A percentile compares a stretch with the other conserved stretches of the same genome.
Conservation (phyloP, 2,329 filamentous ascomycete genomes). For the Aureobasidium zeae region DNA sequence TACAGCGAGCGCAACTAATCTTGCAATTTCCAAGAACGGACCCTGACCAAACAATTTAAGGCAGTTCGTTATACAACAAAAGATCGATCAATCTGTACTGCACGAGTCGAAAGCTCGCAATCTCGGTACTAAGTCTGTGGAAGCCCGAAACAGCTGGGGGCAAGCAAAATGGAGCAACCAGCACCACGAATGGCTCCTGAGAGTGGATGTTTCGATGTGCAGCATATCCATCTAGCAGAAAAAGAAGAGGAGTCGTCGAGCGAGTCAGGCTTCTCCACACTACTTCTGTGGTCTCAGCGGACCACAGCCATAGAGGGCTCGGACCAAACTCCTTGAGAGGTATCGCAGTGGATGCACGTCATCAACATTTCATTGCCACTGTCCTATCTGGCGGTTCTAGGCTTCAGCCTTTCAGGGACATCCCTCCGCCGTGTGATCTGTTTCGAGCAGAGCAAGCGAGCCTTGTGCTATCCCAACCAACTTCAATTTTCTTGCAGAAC, state of each 20-base stretch:
- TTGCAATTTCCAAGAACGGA: not conserved
- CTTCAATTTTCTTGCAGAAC: too few species aligned
- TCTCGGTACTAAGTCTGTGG: not conserved
- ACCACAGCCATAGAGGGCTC: too few species aligned
- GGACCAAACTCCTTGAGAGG: too few species aligned
- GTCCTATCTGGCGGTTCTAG: too few species aligned
- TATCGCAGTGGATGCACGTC: too few species aligned
- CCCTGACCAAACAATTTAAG: not conserved
- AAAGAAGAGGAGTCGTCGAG: conserved; percentile 3
- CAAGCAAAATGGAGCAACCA: conserved; percentile 1
- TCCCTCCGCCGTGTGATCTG: too few species aligned
- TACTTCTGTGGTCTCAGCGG: too few species aligned
- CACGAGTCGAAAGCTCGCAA: not conserved
- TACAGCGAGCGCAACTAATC: conserved; percentile 9
- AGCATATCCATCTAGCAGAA: not conserved
- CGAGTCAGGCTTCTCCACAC: conserved; percentile 6
- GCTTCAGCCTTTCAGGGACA: too few species aligned
- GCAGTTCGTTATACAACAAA: conserved; percentile 5
- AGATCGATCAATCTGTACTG: conserved; percentile 7
- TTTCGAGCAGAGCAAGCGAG: too few species aligned
- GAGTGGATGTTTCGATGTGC: not conserved
- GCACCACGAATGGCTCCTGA: not conserved
- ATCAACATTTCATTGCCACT: too few species aligned
- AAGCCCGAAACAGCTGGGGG: too few species aligned
- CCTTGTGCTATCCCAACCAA: too few species aligned